phyloP scores from a whole-genome alignment of 352 stramenopile species.

The Pythium monospermum region DNA sequence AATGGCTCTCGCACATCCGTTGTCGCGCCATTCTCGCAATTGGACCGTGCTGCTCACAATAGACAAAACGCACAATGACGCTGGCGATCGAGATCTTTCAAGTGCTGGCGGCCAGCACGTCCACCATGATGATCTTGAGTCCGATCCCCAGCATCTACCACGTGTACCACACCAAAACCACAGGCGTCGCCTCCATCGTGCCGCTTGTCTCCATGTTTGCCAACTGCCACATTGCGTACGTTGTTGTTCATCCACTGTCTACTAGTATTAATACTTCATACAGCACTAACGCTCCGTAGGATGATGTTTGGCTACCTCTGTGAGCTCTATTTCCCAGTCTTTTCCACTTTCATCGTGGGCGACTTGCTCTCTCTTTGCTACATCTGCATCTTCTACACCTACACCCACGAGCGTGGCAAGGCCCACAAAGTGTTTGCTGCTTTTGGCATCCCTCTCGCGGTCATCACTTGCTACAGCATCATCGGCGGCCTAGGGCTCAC shows the following conservation, averaged over 20 bases:
- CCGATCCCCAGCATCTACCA: constrained; percentile 40
- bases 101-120: constrained; percentile 55
- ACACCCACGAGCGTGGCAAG: constrained; percentile 26
- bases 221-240: constrained; percentile 72
- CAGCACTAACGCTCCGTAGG: too few relatives aligned
- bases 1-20: too few relatives aligned
- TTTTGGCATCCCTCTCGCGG: constrained; percentile 34
- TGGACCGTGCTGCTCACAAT: too few relatives aligned
- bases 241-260: not conserved
- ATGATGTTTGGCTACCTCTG: constrained; percentile 31
- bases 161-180: constrained; percentile 45
- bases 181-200: constrained; percentile 37
- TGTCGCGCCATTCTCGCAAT: too few relatives aligned
- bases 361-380: constrained; percentile 21
- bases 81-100: constrained; percentile 44
- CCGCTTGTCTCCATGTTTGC: constrained; percentile 63
- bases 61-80: too few relatives aligned
- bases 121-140: constrained; percentile 71
- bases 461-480: constrained; percentile 45
- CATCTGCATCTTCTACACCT: constrained; percentile 29
- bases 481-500: constrained; percentile 29
- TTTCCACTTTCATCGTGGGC: constrained; percentile 30
- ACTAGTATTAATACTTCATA: too few relatives aligned
- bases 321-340: constrained; percentile 27
- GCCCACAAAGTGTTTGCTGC: constrained; percentile 30